phyloP scores from a whole-genome alignment of 306 rosid species.

The Sindora glabra region DNA sequence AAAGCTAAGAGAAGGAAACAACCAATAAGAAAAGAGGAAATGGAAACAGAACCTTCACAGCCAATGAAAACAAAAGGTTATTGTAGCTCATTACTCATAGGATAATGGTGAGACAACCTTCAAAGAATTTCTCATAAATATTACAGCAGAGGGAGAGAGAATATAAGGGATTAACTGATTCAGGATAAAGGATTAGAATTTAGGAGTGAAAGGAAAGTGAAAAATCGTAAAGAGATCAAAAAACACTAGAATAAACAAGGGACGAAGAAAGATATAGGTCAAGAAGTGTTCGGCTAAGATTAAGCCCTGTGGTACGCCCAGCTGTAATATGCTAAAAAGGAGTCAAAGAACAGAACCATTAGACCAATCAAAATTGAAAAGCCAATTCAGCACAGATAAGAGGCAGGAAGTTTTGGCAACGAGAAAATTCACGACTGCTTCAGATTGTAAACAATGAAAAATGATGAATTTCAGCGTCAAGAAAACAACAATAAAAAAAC shows the following conservation, averaged over 20 bases:
- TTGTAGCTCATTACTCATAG: background rate
- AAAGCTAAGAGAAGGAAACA: slow-evolving; percentile 40
- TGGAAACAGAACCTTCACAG: slow-evolving; percentile 22
- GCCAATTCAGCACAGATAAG: background rate
- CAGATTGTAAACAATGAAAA: background rate
- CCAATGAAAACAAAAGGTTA: slow-evolving; percentile 35
- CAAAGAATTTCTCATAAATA: background rate
- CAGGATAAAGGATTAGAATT: too few species aligned
- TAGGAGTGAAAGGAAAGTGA: slow-evolving; percentile 12
- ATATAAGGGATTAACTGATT: background rate
- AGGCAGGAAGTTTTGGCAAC: background rate
- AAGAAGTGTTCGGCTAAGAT: slow-evolving; percentile 17
- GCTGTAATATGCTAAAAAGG: slow-evolving; percentile 28
- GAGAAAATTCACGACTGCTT: background rate
- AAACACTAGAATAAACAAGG: slow-evolving; percentile 25
- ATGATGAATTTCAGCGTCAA: background rate
- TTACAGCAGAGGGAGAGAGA: background rate
- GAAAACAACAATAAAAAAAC: background rate
- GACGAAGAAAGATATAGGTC: slow-evolving; percentile 25
- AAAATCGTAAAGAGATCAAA: slow-evolving; percentile 28
- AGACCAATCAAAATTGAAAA: slow-evolving; percentile 15
- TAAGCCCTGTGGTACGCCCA: slow-evolving; percentile 17
- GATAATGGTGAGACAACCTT: slow-evolving; percentile 12
- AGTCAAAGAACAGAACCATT: slow-evolving; percentile 20
- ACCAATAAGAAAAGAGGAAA: slow-evolving; percentile 35